Evolutionary conservation across 2,329 filamentous ascomycete genomes (phyloP), one percentile per base, ranked within the genome.

Genomic region (Microsporum ferrugineum): DNA sequence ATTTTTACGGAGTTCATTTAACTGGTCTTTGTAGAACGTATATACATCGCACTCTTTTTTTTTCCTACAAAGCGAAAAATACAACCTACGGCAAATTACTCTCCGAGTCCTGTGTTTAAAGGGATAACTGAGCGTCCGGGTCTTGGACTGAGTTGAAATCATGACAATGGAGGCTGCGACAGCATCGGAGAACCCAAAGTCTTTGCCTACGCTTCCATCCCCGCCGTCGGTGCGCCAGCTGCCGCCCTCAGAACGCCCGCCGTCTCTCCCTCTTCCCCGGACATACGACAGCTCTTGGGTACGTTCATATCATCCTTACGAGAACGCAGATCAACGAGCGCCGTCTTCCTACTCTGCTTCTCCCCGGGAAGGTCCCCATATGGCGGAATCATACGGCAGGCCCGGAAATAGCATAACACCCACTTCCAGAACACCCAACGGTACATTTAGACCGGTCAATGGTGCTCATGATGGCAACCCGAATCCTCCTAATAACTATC

Each of bases 381-480:
- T 61, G n/a, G 23, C 59, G 36, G 62, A 61, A 29, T 58, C 61
- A 6, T 76, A 73, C 61, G 66, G 62, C 23, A 71, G 72, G 45
- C 68, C 70, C 10, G 70, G 65, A 60, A 70, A 68, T 59, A 60
- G 74, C 38, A 68, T 72, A 8, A 68, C 66, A 38, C 68, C 71
- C 17, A 59, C 67, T 14, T 57, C 65, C 43, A 66, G 63, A 49
- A 67, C 70, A 12, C 65, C 68, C 36, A 70, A 70, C 62, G 59
- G 67, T 5, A 63, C 57, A 41, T 74, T 68, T 60, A 71, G 70
- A 58, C 69, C 70, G 12, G 70, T 73, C 62, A 74, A 72, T 62
- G 71, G 72, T 62, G 62, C 71, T 4, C 70, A 73, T 56, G 71
- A 73, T 34, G 38, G 53, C 39, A 60, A 55, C 43, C 27, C 51